Base-by-base conservation (phyloP, 2,329 filamentous ascomycete genomes). In the Epichloe coenophiala region DNA sequence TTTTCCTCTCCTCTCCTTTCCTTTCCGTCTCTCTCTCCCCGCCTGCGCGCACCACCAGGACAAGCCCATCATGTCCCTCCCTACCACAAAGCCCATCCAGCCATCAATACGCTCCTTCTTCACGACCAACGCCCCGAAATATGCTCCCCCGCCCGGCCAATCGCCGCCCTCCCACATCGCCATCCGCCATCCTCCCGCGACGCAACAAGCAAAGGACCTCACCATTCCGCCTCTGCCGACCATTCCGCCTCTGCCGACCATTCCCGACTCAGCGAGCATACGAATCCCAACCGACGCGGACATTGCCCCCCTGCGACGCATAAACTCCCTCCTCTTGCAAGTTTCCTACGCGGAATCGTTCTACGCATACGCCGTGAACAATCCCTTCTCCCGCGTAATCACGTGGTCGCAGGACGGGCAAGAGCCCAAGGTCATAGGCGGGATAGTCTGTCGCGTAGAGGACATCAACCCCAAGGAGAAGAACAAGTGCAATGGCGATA, bases 81-180 rank as follows among this genome's bases (percentile, higher is more conserved):
- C 69, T 44, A 65, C 62, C 11, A 59, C 60, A 40, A 60, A 63
- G 52, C 64, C 63, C 44, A 60, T 65, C 23, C 76, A 81, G 60
- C 65, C 73, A 39, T 81, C 79, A 43, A 83, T 84, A 58, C 76
- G 74, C 49, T 81, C 77, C 49, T 84, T 83, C 68, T 83, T 84
- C 63, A 70, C 68, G 42, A 66, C 68, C 51, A 74, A 75, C 56
- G 61, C 70, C 23, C 61, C 65, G 41, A 61, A 64, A 49, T 65
- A 66, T 63, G 63, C 61, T 44, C 61, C 66, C 50, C 66, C 66
- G 7, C 21, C 45, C 5, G 55, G 59, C 37, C 58, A 50, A 27
- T 31, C 61, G 63, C 38, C 59, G 55, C 37, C 61, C 63, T 63
- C 56, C 50, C 60, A 42, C 51, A 58, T 61, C 55, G 43, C 46